Evolutionary conservation across 2,329 filamentous ascomycete genomes (phyloP), one percentile per base, ranked within the genome.

Genomic region (Neofusicoccum sp.): DNA sequence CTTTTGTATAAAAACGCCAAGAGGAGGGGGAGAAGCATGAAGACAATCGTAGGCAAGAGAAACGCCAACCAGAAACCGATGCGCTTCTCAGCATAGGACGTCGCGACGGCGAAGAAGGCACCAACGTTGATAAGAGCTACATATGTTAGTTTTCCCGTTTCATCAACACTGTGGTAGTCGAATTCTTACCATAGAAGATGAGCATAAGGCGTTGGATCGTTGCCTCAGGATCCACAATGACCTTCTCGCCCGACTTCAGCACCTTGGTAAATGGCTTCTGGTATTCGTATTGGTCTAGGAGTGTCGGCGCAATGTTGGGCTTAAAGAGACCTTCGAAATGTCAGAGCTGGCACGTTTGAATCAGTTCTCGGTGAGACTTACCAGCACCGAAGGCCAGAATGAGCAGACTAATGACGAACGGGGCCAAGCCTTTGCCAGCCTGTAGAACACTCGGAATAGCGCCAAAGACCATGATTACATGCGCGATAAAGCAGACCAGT

Each of bases 181-280:
- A 20, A 2, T 20, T 26, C 59, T 38, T 16, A 61, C 66, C 65
- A 44, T 76, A 77, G 62, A 76, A 77, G 16, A 72, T 64, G 0
- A 76, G 63, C 69, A 72, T 70, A 7, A 71, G 69, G 3, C 74
- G 68, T 28, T 71, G 73, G 2, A 78, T 69, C 0, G 79, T 81
- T 2, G 72, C 70, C 63, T 79, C 78, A 0, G 79, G 79, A 54
- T 81, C 79, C 14, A 81, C 75, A 31, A 82, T 75, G 31, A 79
- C 77, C 60, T 73, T 74, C 63, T 80, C 78, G 1, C 79, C 79
- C 9, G 70, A 74, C 59, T 75, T 71, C 6, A 82, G 71, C 1
- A 73, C 73, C 63, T 76, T 78, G 16, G 75, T 73, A 59, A 78
- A 78, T 4, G 75, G 68, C 31, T 71, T 73, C 62, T 76, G 74